A percentile compares a stretch with the other conserved stretches of the same genome.
Conservation (phyloP, 176 grass and related monocot species). For the Leersia perrieri region DNA sequence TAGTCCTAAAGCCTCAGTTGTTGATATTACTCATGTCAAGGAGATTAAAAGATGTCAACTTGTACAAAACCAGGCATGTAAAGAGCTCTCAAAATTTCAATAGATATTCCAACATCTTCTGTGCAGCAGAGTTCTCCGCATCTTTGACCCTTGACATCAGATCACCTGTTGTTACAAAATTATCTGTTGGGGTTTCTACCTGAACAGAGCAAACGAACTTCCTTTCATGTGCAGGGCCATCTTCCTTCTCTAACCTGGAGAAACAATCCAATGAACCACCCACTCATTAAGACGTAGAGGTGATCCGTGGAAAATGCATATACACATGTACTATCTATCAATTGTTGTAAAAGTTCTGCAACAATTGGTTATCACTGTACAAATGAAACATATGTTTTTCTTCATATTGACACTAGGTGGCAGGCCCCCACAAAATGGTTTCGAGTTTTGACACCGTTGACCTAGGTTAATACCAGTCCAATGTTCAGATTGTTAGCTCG, state of each 20-base stretch:
- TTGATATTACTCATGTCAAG: too few relatives aligned
- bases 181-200: conserved; percentile 20
- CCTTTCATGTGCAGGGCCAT: conserved; percentile 63
- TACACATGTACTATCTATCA: background rate
- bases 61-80: too few relatives aligned
- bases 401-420: background rate
- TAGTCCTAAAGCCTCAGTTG: too few relatives aligned
- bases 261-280: background rate
- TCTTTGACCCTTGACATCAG: conserved; percentile 66
- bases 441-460: too few relatives aligned
- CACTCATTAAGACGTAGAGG: background rate
- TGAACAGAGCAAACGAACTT: conserved; percentile 72
- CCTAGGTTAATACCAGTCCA: too few relatives aligned
- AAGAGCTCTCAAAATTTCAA: conserved; percentile 31
- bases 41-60: too few relatives aligned
- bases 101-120: conserved; percentile 54
- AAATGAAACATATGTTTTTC: background rate
- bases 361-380: background rate
- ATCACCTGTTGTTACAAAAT: conserved; percentile 53
- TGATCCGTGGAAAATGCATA: background rate
- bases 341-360: background rate
- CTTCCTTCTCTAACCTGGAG: conserved; percentile 80
- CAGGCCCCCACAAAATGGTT: too few relatives aligned
- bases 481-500: too few relatives aligned
- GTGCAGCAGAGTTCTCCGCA: conserved; percentile 68